Conservation (phyloP, 441 rosid species). For the Lepidium campestre region DNA sequence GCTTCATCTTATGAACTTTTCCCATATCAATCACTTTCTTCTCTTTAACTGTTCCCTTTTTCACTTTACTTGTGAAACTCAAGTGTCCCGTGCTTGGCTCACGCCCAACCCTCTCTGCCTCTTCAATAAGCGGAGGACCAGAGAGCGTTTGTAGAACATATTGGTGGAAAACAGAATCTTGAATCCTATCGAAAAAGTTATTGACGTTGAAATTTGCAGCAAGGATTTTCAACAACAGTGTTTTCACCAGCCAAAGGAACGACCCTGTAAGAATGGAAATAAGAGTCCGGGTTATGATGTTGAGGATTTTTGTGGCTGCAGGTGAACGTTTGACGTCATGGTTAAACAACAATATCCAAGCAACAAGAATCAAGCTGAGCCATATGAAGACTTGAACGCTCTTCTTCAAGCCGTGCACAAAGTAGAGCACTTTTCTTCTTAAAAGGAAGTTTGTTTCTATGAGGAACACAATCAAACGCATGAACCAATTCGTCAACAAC, state of each 20-base stretch:
- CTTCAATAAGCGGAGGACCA: constrained; percentile 74
- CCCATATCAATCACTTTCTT: constrained; percentile 75
- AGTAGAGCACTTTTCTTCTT: constrained; percentile 69
- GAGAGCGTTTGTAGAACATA: constrained; percentile 73
- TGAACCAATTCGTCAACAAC: constrained; percentile 69
- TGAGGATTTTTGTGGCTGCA: constrained; percentile 33
- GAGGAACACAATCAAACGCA: constrained; percentile 67
- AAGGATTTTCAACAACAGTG: constrained; percentile 53
- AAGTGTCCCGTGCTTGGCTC: constrained; percentile 45
- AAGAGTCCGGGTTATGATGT: constrained; percentile 58
- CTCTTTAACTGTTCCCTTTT: constrained; percentile 38
- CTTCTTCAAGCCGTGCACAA: constrained; percentile 85
- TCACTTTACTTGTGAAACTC: constrained; percentile 37
- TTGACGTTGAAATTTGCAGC: constrained; percentile 79
- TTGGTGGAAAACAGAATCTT: constrained; percentile 81
- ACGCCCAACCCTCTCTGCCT: constrained; percentile 47
- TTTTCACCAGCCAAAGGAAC: constrained; percentile 64
- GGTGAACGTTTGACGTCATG: constrained; percentile 26
- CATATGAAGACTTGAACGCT: constrained; percentile 78
- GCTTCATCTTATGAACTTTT: constrained; percentile 64
- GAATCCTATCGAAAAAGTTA: constrained; percentile 79
- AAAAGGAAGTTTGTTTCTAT: constrained; percentile 73
- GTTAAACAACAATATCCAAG: constrained; percentile 63
- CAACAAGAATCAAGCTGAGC: constrained; percentile 54
- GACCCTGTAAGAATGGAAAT: constrained; percentile 56